phyloP scores from a whole-genome alignment of 1,284 basidiomycete species.

The Mycosarcoma mackinlayi region DNA sequence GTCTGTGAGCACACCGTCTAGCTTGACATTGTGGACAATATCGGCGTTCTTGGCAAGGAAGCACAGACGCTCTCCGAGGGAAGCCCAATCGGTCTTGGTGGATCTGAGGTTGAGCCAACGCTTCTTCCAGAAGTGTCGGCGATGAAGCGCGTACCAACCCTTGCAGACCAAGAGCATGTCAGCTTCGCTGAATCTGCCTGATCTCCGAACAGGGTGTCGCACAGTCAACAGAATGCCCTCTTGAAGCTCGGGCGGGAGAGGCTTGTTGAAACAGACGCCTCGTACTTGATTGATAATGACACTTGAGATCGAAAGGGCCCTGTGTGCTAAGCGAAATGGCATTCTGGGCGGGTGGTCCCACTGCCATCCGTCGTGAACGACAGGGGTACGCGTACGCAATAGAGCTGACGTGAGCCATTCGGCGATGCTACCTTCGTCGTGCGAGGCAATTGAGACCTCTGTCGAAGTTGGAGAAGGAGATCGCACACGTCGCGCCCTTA shows the following conservation, averaged over 20 bases:
- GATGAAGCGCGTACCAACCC: conserved; percentile 10
- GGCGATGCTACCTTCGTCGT: rapidly evolving
- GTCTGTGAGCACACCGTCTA: conserved; percentile 10
- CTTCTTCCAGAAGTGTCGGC: conserved; percentile 14
- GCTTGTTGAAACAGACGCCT: neutral
- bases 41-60: conserved; percentile 1
- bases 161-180: conserved; percentile 24
- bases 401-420: neutral
- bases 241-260: conserved; percentile 8
- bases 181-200: neutral
- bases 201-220: neutral
- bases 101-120: conserved; percentile 21
- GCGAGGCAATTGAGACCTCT: neutral
- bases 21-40: conserved; percentile 24
- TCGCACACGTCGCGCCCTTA: neutral
- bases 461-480: neutral
- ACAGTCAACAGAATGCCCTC: neutral
- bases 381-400: conserved; percentile 1
- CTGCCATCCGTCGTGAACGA: conserved; percentile 15
- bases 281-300: neutral
- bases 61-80: conserved; percentile 9
- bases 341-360: conserved; percentile 18
- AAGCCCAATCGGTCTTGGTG: neutral
- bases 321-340: neutral
- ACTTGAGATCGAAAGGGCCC: neutral